phyloP scores from a whole-genome alignment of 495 filamentous ascomycete genomes.

The Astrothelium macrocarpum region DNA sequence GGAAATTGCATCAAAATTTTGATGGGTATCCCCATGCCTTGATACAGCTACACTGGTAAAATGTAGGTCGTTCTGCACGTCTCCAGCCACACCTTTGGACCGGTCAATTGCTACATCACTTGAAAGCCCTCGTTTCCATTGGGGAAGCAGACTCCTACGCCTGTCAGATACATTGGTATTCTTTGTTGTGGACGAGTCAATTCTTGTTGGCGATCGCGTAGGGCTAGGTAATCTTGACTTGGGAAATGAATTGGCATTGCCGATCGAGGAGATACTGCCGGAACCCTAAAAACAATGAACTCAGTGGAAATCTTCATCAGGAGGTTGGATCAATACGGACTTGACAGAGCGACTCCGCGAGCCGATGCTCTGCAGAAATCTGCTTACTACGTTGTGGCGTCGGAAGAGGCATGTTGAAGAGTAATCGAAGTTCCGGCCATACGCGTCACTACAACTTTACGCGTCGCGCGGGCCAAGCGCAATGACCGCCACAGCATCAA shows the following conservation, averaged over 20 bases:
- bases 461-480: neutral
- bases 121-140: neutral
- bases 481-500: no score
- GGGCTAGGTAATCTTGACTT: neutral
- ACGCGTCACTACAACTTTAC: neutral
- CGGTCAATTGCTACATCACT: neutral
- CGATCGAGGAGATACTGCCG: neutral
- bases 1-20: neutral
- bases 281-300: neutral
- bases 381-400: neutral
- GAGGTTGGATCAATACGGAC: neutral
- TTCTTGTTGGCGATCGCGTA: neutral
- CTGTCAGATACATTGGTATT: neutral
- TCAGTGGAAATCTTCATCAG: neutral
- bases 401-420: neutral
- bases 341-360: neutral
- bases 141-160: neutral
- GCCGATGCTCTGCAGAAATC: neutral
- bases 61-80: neutral
- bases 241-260: neutral
- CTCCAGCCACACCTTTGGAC: neutral
- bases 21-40: neutral
- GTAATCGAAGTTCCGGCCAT: neutral
- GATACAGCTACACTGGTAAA: neutral
- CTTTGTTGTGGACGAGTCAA: neutral